phyloP scores from a whole-genome alignment of 371 early-diverging fungal species.

The Mortierella sp. region DNA sequence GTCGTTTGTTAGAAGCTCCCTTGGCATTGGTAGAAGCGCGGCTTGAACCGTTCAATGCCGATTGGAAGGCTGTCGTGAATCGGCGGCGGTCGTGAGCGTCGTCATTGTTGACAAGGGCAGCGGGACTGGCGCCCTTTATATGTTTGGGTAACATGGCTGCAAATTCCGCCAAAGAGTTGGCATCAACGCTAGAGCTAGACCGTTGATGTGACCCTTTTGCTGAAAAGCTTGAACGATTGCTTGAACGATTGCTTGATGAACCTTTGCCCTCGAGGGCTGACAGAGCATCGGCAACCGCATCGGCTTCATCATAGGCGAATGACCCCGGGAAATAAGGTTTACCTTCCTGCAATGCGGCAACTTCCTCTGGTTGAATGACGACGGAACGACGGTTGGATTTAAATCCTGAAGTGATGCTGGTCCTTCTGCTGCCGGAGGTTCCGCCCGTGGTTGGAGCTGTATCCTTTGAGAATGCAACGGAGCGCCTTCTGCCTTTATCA shows the following conservation, averaged over 20 bases:
- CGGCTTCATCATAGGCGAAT: conserved; percentile 34
- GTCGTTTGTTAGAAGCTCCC: conserved; percentile 24
- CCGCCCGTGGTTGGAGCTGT: background rate
- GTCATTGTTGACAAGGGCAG: conserved; percentile 44
- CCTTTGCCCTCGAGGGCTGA: conserved; percentile 52
- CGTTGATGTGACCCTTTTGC: conserved; percentile 10
- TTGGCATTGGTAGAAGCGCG: conserved; percentile 19
- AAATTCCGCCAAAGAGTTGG: conserved; percentile 43
- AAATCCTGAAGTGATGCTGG: conserved; percentile 15
- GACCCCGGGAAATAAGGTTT: conserved; percentile 11
- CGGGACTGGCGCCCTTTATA: conserved; percentile 20
- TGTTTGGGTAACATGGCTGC: conserved; percentile 38
- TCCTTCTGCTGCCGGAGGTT: conserved; percentile 8
- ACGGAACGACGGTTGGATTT: conserved; percentile 48
- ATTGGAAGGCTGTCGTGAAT: conserved; percentile 44
- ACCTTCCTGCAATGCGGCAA: conserved; percentile 48
- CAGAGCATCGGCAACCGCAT: conserved; percentile 34
- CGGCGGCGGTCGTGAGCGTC: conserved; percentile 50
- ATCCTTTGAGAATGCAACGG: conserved; percentile 26
- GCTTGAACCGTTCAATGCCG: conserved; percentile 4
- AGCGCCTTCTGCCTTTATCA: conserved; percentile 34
- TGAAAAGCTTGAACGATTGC: conserved; percentile 42
- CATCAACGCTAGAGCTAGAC: conserved; percentile 25
- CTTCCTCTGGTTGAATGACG: conserved; percentile 46
- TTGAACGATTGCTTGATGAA: conserved; percentile 37